Base-by-base conservation (phyloP, 2,329 filamentous ascomycete species). In the Pyrenochaeta sp. region DNA sequence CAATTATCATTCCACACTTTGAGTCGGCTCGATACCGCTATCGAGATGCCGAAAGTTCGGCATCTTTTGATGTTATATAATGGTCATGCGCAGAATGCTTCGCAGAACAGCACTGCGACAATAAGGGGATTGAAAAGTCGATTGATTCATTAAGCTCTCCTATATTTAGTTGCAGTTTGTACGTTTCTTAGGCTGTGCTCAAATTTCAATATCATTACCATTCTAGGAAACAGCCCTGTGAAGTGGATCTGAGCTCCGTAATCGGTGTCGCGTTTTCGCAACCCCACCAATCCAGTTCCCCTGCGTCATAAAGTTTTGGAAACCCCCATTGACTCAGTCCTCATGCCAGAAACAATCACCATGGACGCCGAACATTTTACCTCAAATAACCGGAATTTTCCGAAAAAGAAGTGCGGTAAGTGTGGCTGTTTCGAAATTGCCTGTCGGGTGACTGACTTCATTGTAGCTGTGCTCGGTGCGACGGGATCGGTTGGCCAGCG, bases 401-500 rank as follows among this genome's bases (percentile, higher is more conserved):
- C 76, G 30, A 77, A 74, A 60, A 79, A 76, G 71, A 77, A 78
- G 67, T 80, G 78, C 70, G 77, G 77, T 79, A 44, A 54, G 75
- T 72, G 42, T 28, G 30, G 83, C 83, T 69, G 15, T 22, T 20
- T 22, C 22, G 3, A 7, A 18, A 13, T 17, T 23, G 11, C 20
- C 11, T n/a, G n/a, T n/a, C 18, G 15, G 8, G 39, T 34, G 38
- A 29, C 56, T 63, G 26, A 63, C 41, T 29, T 20, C 35, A 36
- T 46, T 45, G 27, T 51, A 80, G 77, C 75, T 51, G 90, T 96
- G 44, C 83, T 96, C 43, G 92, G 93, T 61, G 90, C 88, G 74
- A 97, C 93, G 21, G 94, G 94, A 67, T 95, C 91, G 23, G 93
- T 97, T 10, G 93, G 93, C 61, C 91, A 96, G 75, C 86, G 94